These are phyloP conservation scores for Tetradesmus obliquus DNA, from an alignment of 139 green algal genomes.

Conservation along the genomic window DNA sequence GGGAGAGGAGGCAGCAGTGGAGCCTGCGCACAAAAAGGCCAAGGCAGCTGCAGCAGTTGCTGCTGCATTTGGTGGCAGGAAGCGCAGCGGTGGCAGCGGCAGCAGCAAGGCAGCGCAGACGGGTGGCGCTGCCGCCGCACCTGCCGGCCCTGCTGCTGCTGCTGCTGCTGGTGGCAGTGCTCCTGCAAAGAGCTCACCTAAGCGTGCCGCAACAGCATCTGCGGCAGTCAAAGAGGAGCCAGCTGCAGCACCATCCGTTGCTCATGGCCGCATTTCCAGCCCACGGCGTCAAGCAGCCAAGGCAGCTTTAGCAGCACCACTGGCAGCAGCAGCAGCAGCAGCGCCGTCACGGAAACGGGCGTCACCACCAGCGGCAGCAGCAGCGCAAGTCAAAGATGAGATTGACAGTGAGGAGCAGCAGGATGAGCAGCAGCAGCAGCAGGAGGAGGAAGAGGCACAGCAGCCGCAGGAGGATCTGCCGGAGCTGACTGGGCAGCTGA, in stretches of 20 bases:
- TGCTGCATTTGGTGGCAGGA: slow-evolving; percentile 13
- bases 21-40: background rate
- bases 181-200: background rate
- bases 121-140: background rate
- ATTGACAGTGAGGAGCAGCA: background rate
- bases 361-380: background rate
- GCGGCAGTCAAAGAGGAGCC: background rate
- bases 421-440: background rate
- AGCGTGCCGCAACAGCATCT: background rate
- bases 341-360: background rate
- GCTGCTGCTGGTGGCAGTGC: background rate
- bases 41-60: slow-evolving; percentile 21
- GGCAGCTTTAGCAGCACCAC: too few species aligned
- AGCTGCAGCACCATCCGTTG: background rate
- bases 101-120: background rate
- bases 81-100: background rate
- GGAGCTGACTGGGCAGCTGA: slow-evolving; percentile 19
- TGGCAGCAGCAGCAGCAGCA: background rate
- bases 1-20: background rate
- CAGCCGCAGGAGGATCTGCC: slow-evolving; percentile 13
- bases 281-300: background rate
- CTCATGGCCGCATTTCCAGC: background rate
- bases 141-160: background rate
- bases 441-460: background rate
- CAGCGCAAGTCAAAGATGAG: background rate